Conservation (phyloP, 108 stramenopile genomes). For the Asterionellopsis glacialis region DNA sequence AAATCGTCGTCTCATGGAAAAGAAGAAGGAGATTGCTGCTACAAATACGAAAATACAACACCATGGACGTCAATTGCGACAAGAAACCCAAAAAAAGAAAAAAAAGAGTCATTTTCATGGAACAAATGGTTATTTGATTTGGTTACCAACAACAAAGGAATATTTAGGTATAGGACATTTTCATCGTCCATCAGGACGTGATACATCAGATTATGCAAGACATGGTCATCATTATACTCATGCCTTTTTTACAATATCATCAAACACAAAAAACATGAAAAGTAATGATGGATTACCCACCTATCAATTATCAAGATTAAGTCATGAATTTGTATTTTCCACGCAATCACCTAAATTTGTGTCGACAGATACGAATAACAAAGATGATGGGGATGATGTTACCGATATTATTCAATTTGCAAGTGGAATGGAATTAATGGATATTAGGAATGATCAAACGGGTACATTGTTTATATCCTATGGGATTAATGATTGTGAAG, state of each 20-base stretch:
- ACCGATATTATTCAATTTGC: constrained; percentile 84
- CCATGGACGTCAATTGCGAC: constrained; percentile 1
- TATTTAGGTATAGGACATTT: constrained; percentile 83
- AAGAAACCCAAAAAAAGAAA: constrained; percentile 9
- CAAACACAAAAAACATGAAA: too few relatives aligned
- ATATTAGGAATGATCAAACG: constrained; percentile 17
- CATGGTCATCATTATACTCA: constrained; percentile 88
- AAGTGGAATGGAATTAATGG: constrained; percentile 61
- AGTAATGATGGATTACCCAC: too few relatives aligned
- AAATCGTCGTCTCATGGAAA: not conserved
- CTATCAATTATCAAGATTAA: constrained; percentile 55
- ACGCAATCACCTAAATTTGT: constrained; percentile 7
- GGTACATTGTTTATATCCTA: constrained; percentile 38
- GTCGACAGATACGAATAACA: too few relatives aligned
- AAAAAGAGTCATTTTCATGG: constrained; percentile 66
- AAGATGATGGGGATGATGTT: constrained; percentile 35
- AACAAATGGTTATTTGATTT: constrained; percentile 79
- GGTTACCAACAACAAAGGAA: constrained; percentile 47
- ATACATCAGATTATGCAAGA: constrained; percentile 60
- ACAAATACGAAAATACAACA: not conserved
- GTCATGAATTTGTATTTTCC: constrained; percentile 68
- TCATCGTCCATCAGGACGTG: constrained; percentile 69
- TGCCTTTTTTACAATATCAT: constrained; percentile 45
- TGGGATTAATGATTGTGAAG: constrained; percentile 71
- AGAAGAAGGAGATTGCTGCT: not conserved